These are phyloP conservation scores for Sanghuangporus weigelae DNA, from an alignment of 1,284 basidiomycete genomes.

Conservation along the genomic window DNA sequence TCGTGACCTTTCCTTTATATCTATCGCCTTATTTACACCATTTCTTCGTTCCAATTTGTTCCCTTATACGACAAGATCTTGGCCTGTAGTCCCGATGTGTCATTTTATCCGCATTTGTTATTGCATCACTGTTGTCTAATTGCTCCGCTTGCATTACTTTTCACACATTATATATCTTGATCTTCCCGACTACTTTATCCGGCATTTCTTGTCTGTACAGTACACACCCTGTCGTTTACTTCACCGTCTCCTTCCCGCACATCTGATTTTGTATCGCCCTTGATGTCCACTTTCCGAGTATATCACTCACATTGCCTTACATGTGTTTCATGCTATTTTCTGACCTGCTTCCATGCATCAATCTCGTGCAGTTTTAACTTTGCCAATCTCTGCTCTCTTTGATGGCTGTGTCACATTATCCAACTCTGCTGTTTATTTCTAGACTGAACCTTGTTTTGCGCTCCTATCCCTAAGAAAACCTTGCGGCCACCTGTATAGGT, in stretches of 20 bases:
- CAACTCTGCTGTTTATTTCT: background rate
- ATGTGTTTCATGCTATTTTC: background rate
- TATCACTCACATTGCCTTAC: background rate
- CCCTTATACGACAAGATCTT: too few relatives aligned
- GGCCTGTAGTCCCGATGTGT: too few relatives aligned
- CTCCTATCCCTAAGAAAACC: background rate
- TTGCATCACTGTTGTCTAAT: background rate
- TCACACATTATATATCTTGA: background rate
- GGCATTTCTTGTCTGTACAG: background rate
- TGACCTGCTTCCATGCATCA: background rate
- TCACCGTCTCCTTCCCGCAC: background rate
- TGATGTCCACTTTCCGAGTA: background rate
- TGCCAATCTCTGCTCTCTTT: background rate
- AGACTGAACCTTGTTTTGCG: background rate
- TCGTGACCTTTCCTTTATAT: background rate
- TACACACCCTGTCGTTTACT: background rate
- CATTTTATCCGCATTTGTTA: background rate
- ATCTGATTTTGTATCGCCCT: background rate
- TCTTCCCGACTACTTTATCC: background rate
- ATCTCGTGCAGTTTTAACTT: background rate
- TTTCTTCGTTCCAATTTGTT: too few relatives aligned
- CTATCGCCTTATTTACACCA: background rate
- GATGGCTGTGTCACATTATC: background rate
- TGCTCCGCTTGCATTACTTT: background rate
- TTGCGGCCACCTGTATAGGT: too few relatives aligned